Conservation (phyloP, 306 rosid species). For the Prunus mume region DNA sequence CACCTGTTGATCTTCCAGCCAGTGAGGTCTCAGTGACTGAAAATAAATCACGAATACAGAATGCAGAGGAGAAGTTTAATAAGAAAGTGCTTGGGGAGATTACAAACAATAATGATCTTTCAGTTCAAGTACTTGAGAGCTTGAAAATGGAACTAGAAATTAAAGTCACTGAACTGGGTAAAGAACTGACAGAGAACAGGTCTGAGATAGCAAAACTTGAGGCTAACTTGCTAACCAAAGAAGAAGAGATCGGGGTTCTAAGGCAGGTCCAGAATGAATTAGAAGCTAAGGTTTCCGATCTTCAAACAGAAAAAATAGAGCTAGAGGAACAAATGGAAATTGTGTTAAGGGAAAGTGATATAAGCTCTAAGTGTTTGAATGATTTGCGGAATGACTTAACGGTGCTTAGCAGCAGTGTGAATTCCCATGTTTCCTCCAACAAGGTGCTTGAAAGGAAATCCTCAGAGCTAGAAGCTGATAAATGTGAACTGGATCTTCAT, state of each 20-base stretch:
- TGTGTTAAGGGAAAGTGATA: conserved; percentile 31
- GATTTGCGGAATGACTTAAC: conserved; percentile 35
- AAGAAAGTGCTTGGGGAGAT: conserved; percentile 30
- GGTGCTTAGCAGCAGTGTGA: conserved; percentile 28
- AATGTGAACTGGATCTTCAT: conserved; percentile 30
- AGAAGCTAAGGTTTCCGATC: conserved; percentile 31
- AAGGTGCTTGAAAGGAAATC: conserved; percentile 36
- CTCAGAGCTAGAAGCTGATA: conserved; percentile 33
- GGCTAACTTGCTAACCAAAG: conserved; percentile 26
- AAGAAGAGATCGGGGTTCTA: conserved; percentile 31
- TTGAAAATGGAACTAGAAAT: conserved; percentile 29
- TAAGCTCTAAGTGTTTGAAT: conserved; percentile 32
- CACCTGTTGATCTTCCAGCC: conserved; percentile 32
- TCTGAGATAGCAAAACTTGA: conserved; percentile 27
- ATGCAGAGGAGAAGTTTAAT: conserved; percentile 32
- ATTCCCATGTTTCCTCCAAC: conserved; percentile 33
- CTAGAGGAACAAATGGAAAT: conserved; percentile 35
- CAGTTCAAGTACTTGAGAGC: conserved; percentile 25
- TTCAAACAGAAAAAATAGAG: conserved; percentile 34
- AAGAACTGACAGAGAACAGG: conserved; percentile 30
- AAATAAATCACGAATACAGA: conserved; percentile 31
- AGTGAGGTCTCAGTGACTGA: conserved; percentile 31
- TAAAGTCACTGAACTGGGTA: conserved; percentile 29
- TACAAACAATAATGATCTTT: conserved; percentile 12
- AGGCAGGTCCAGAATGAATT: conserved; percentile 25